Conservation (phyloP, 2,329 filamentous ascomycete genomes). For the Fusarium caatingaense region DNA sequence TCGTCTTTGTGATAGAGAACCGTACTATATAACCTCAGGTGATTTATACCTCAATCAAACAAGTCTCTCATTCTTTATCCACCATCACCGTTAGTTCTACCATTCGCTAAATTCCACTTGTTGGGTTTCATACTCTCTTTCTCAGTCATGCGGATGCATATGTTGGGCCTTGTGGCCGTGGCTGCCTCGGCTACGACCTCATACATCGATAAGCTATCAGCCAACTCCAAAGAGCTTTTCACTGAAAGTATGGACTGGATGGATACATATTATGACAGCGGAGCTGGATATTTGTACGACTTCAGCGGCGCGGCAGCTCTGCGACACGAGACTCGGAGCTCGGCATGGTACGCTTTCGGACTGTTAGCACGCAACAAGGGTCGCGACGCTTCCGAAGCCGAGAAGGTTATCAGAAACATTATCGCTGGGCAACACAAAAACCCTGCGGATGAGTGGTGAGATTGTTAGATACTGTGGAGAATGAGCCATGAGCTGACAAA, state of each 20-base stretch:
- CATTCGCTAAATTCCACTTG: not conserved
- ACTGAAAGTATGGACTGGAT: constrained; percentile 61
- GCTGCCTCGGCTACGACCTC: not conserved
- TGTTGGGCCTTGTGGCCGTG: not conserved
- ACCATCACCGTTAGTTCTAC: not conserved
- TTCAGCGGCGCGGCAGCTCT: constrained; percentile 58
- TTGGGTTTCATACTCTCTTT: too few relatives aligned
- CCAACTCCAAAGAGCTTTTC: constrained; percentile 28
- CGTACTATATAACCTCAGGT: not conserved
- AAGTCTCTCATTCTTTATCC: not conserved
- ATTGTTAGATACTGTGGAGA: not conserved
- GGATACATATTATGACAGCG: constrained; percentile 65
- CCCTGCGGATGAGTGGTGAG: constrained; percentile 65
- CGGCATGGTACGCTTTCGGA: constrained; percentile 69
- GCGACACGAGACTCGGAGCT: constrained; percentile 67
- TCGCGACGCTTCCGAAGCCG: constrained; percentile 61
- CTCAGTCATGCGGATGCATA: constrained; percentile 3
- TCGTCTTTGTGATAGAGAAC: not conserved
- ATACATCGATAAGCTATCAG: constrained; percentile 11
- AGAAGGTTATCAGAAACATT: constrained; percentile 65
- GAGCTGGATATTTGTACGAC: constrained; percentile 65
- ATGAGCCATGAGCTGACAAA: not conserved
- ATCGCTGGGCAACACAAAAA: constrained; percentile 65
- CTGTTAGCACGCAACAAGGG: constrained; percentile 66
- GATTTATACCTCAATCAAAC: not conserved